Base-by-base conservation (phyloP, 208 protist species). In the Zelonia costaricensis region DNA sequence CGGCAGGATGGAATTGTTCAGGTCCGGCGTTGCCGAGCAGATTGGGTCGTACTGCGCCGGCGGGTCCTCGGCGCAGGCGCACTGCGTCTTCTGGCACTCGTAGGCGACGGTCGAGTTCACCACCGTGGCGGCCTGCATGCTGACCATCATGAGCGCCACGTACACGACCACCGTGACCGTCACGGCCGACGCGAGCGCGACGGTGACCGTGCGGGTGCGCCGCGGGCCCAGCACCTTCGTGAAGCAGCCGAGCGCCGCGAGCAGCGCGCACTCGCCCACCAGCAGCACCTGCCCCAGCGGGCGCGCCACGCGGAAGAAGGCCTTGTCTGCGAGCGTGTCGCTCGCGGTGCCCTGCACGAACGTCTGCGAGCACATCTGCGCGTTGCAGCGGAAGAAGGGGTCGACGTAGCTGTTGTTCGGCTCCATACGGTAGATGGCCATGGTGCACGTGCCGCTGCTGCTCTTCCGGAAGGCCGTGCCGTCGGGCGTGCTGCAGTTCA, bases 361-460 rank as follows among this genome's bases (percentile, higher is more conserved):
- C 30, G 58, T 53, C 67, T 86, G 82, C 18, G 82, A 75, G 73
- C 90, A 95, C 51, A 62, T 3, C 0, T 33, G 44, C 10, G 80
- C 68, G 12, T 64, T 56, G 51, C 90, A 95, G 35, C 76, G 74
- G 64, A 95, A 93, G 66, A 95, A 95, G 0, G 84, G 58, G 62
- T 95, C 90, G 4, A 91, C 57, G 49, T 78, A 92, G 54, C 63
- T 72, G 3, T 65, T 15, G 35, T 86, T 52, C 8, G 71, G 78
- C 66, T 95, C 86, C 12, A 90, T 76, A 39, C 90, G 86, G 60
- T 88, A 91, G 40, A 95, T 69, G 28, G 73, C 66, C 69, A 95
- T 80, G 48, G 40, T 40, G 47, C 86, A 95, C 31, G 35, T 30
- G 10, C 76, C 83, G 4, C 60, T 68, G 2, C 65, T 30, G 23